Evolutionary conservation across 192 early-diverging fungal genomes (phyloP).

Genomic region (Podila epigama): DNA sequence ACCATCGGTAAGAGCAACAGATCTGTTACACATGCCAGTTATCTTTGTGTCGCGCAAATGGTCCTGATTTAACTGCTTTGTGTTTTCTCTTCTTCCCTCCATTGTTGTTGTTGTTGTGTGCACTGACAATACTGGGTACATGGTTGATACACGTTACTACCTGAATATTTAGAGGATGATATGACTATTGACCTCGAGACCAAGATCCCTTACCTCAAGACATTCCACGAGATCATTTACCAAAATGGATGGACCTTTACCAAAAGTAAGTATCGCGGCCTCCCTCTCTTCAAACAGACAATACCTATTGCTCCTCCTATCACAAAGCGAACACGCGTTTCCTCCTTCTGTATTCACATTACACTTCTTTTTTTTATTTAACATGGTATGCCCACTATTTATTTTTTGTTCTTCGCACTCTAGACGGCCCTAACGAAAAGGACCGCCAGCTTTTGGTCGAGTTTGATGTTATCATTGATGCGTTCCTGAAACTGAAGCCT

Average conservation of each 20-base stretch:
- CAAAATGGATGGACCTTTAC: constrained; percentile 82
- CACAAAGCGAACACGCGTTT: no score
- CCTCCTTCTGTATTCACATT: no score
- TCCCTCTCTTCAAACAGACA: background rate
- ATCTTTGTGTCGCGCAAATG: background rate
- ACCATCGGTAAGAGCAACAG: constrained; percentile 70
- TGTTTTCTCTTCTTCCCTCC: background rate
- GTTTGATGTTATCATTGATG: constrained; percentile 88
- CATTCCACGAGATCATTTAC: constrained; percentile 83
- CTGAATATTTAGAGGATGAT: constrained; percentile 91
- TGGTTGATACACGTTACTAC: no score
- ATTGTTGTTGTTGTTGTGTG: no score
- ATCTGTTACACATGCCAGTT: no score
- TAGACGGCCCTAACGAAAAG: constrained; percentile 91
- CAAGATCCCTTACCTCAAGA: constrained; percentile 80
- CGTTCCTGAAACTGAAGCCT: constrained; percentile 81
- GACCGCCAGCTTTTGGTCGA: constrained; percentile 89
- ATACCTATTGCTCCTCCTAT: no score
- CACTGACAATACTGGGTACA: no score
- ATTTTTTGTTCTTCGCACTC: background rate
- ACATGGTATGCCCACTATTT: background rate
- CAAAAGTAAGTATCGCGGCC: constrained; percentile 60
- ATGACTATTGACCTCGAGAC: constrained; percentile 84
- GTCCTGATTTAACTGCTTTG: background rate
- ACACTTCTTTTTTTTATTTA: background rate